Percentiles rank a stretch among this genome's conserved stretches.
Evolutionary conservation across 345 rosid genomes (phyloP).

Genomic region (Linum tenue): DNA sequence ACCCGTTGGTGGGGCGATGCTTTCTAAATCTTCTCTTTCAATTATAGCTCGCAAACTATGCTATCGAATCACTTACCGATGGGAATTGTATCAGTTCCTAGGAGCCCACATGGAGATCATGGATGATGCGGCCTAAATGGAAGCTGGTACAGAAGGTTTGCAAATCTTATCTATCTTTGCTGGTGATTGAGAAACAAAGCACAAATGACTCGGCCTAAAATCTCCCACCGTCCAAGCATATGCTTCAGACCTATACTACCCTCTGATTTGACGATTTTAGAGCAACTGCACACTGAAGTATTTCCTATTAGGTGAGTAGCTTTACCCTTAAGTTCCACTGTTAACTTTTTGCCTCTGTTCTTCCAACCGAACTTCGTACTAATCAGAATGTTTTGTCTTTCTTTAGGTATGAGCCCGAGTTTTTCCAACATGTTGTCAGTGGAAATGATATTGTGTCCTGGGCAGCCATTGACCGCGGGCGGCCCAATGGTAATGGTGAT

Average conservation of each 20-base stretch:
- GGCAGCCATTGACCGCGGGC: conserved; percentile 85
- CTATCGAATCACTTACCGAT: background rate
- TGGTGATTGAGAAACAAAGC: conserved; percentile 38
- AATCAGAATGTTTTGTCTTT: conserved; percentile 14
- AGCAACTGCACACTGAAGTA: conserved; percentile 58
- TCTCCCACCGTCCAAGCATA: conserved; percentile 44
- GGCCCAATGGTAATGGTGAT: conserved; percentile 53
- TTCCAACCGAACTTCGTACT: conserved; percentile 2
- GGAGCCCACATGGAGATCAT: conserved; percentile 24
- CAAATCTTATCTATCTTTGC: conserved; percentile 25
- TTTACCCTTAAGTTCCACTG: background rate
- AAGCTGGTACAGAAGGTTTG: conserved; percentile 21
- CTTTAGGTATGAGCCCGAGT: conserved; percentile 87
- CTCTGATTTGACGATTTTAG: conserved; percentile 63
- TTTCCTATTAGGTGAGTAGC: conserved; percentile 70
- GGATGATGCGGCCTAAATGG: conserved; percentile 42
- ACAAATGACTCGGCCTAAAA: conserved; percentile 41
- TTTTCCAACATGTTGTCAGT: conserved; percentile 80
- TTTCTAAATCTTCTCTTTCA: too few species aligned
- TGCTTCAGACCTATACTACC: conserved; percentile 65
- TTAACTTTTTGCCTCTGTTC: background rate
- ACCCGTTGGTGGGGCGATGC: too few species aligned
- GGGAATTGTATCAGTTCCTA: conserved; percentile 13
- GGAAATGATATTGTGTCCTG: conserved; percentile 73
- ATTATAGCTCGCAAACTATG: background rate